Evolutionary conservation across 148 eudicot species (phyloP), one percentile per base, ranked within the genome.

Genomic region (Camellia lanceoleosa): DNA sequence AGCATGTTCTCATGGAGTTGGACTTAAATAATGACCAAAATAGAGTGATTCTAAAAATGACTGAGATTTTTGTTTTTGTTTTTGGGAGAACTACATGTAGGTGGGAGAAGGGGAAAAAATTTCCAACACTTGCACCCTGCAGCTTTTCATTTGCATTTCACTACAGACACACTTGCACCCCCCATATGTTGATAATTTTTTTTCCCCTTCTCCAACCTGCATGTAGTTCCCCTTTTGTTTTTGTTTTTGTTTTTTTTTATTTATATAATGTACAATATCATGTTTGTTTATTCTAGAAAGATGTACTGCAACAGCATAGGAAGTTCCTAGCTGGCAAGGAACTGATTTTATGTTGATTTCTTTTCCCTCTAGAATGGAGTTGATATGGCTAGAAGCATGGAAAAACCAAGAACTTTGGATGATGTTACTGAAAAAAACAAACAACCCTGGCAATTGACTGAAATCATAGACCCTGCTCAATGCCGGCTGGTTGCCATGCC

Each of bases 401-500:
- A 94, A 72, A 92, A 92, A 79, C 85, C 92, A 65, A 91, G 92
- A 86, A 78, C 75, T n/a, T 46, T 90, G 80, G 98, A 94, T 74
- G 97, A 92, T 42, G 88, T 82, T 63, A 78, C 83, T 68, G 97
- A 91, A 72, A 92, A 91, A 87, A 16, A 77, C 80, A 90, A 91
- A 80, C 91, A 91, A 80, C 91, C 94, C 42, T 89, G 95, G 98
- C 95, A 93, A 88, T 77, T 93, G 81, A 84, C 94, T 20, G 97
- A 95, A 84, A 89, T 95, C 67, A 75, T 83, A 73, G 96, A 95
- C 62, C 93, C 95, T 83, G 90, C 64, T 76, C 97, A 95, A 55
- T 93, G 97, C 81, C 91, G 92, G 80, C 77, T 89, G 62, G 94
- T 95, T 79, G 88, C 92, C n/a, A 87, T 93, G 89, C 94, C 98